These are phyloP conservation scores for Akanthomyces uredinophilus DNA, from an alignment of 2,329 filamentous ascomycete species.

Conservation along the genomic window DNA sequence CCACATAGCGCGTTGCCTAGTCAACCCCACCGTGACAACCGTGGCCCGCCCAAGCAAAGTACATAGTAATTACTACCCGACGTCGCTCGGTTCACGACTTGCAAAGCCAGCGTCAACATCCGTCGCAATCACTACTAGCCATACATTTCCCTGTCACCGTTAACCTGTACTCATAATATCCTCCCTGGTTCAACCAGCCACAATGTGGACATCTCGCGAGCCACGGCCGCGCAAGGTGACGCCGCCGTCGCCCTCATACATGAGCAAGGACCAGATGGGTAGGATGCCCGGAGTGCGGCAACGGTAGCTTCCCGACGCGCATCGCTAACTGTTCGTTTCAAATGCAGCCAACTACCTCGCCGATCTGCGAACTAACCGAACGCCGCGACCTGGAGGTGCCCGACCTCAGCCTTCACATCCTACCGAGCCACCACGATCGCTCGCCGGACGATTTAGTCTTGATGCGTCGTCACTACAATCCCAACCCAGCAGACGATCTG, in stretches of 20 bases:
- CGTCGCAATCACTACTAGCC: neutral
- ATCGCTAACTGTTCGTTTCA: constrained; percentile 17
- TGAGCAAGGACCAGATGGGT: constrained; percentile 65
- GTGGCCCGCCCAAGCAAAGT: neutral
- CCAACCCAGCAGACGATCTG: constrained; percentile 20
- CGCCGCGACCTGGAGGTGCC: constrained; percentile 64
- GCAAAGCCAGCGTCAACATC: constrained; percentile 11
- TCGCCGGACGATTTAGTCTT: constrained; percentile 28
- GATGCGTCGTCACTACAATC: constrained; percentile 24
- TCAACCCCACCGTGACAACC: constrained; percentile 20
- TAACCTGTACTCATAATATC: constrained; percentile 9
- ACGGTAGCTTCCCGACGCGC: constrained; percentile 6
- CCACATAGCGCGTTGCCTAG: constrained; percentile 22
- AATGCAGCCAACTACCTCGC: constrained; percentile 62
- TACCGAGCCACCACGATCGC: constrained; percentile 26
- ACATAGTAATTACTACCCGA: constrained; percentile 10
- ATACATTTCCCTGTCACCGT: neutral
- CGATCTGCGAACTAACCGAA: constrained; percentile 63
- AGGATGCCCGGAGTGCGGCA: constrained; percentile 20
- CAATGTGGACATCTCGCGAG: constrained; percentile 29
- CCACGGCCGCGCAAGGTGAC: constrained; percentile 48
- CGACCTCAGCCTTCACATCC: constrained; percentile 51
- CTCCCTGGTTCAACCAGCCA: constrained; percentile 24
- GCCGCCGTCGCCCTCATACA: constrained; percentile 58
- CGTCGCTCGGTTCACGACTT: constrained; percentile 6